These are phyloP conservation scores for Kwoniella heveanensis DNA, from an alignment of 768 basidiomycete genomes.

Conservation along the genomic window DNA sequence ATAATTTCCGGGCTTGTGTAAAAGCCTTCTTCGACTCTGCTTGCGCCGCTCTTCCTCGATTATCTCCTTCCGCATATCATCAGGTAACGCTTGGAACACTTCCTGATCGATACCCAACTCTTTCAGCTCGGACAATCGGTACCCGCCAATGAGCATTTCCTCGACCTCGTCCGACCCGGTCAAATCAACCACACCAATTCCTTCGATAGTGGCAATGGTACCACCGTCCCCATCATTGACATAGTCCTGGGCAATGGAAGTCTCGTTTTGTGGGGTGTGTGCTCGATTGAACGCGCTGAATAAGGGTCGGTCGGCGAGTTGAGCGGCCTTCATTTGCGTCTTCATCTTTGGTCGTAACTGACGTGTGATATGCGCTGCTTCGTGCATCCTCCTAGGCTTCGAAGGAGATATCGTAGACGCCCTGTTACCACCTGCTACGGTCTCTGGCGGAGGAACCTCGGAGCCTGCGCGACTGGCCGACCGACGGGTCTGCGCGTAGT, in stretches of 20 bases:
- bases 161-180: slow-evolving; percentile 24
- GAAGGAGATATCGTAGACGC: slow-evolving; percentile 28
- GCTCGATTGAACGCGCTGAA: slow-evolving; percentile 41
- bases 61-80: slow-evolving; percentile 72
- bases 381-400: slow-evolving; percentile 25
- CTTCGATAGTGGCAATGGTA: too few species aligned
- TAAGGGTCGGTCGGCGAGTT: slow-evolving; percentile 39
- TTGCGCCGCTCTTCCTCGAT: slow-evolving; percentile 58
- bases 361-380: slow-evolving; percentile 42
- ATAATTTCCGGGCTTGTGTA: slow-evolving; percentile 34
- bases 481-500: slow-evolving; percentile 16
- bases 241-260: neutral
- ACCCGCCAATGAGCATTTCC: slow-evolving; percentile 54
- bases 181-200: slow-evolving; percentile 25
- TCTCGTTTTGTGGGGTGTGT: slow-evolving; percentile 3
- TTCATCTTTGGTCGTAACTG: slow-evolving; percentile 47
- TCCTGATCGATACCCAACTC: slow-evolving; percentile 72
- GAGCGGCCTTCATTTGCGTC: slow-evolving; percentile 38
- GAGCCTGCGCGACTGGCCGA: slow-evolving; percentile 10
- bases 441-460: too few species aligned
- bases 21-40: slow-evolving; percentile 28
- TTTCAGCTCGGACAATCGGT: slow-evolving; percentile 63
- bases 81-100: slow-evolving; percentile 69
- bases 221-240: slow-evolving; percentile 7
- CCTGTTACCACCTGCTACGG: neutral